A percentile compares a stretch with the other conserved stretches of the same genome.
Conservation (phyloP, 768 basidiomycete genomes). For the Leccinum disarticulatum region DNA sequence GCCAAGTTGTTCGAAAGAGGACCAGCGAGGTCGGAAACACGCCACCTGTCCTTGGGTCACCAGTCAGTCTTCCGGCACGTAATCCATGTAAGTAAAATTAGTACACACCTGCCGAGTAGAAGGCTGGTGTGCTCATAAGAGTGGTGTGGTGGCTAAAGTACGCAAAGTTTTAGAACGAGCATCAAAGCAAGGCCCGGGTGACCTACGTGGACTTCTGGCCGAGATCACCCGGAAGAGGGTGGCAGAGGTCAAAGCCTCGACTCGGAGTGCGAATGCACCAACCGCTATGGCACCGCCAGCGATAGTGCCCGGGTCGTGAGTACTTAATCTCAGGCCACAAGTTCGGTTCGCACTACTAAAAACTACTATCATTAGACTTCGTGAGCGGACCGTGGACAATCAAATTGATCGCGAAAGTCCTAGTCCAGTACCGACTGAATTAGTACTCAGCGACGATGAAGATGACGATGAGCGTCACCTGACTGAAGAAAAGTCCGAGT, state of each 20-base stretch:
- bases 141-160: neutral
- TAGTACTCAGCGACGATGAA: neutral
- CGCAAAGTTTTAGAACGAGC: neutral
- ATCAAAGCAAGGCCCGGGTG: neutral
- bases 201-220: neutral
- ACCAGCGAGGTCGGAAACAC: neutral
- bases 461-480: neutral
- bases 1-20: neutral
- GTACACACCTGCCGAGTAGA: neutral
- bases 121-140: too few species aligned
- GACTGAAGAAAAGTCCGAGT: neutral
- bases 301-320: neutral
- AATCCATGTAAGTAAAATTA: neutral
- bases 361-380: neutral
- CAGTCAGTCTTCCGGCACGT: neutral
- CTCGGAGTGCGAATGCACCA: neutral
- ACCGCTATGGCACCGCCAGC: neutral
- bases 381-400: neutral
- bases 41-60: neutral
- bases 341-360: neutral
- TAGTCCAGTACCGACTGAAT: neutral
- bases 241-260: neutral
- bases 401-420: neutral
- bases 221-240: neutral
- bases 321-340: neutral